These are phyloP conservation scores for Claviceps lovelessii DNA, from an alignment of 2,329 filamentous ascomycete genomes.

Conservation along the genomic window DNA sequence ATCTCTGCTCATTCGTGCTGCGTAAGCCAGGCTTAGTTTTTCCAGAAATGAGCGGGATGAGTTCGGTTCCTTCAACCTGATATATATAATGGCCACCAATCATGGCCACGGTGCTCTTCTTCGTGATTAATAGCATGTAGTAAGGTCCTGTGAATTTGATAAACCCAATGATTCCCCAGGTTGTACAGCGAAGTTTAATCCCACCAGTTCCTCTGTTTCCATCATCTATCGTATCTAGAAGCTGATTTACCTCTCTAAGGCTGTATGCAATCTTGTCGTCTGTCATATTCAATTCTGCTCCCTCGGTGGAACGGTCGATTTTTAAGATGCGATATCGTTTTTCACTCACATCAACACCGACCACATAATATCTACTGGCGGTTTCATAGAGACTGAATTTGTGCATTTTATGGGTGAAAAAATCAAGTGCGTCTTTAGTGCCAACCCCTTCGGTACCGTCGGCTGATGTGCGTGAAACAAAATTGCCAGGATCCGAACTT, in stretches of 20 bases:
- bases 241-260: constrained; percentile 78
- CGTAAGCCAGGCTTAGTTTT: constrained; percentile 61
- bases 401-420: constrained; percentile 58
- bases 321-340: constrained; percentile 82
- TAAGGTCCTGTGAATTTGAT: constrained; percentile 91
- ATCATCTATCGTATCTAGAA: constrained; percentile 89
- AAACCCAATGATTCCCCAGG: constrained; percentile 89
- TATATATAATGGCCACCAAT: constrained; percentile 93
- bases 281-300: constrained; percentile 63
- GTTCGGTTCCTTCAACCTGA: constrained; percentile 83
- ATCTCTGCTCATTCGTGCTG: constrained; percentile 80
- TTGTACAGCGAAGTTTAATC: constrained; percentile 74
- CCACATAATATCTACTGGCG: constrained; percentile 80
- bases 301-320: constrained; percentile 75
- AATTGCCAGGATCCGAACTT: constrained; percentile 32
- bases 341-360: constrained; percentile 83
- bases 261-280: constrained; percentile 95
- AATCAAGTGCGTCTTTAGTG: constrained; percentile 20
- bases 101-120: constrained; percentile 90
- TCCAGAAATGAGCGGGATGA: constrained; percentile 71
- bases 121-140: constrained; percentile 95
- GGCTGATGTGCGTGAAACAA: constrained; percentile 7
- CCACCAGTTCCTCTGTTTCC: constrained; percentile 86
- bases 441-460: constrained; percentile 10
- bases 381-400: constrained; percentile 98